Conservation (phyloP, 2,329 filamentous ascomycete species). For the Alternaria arborescens region DNA sequence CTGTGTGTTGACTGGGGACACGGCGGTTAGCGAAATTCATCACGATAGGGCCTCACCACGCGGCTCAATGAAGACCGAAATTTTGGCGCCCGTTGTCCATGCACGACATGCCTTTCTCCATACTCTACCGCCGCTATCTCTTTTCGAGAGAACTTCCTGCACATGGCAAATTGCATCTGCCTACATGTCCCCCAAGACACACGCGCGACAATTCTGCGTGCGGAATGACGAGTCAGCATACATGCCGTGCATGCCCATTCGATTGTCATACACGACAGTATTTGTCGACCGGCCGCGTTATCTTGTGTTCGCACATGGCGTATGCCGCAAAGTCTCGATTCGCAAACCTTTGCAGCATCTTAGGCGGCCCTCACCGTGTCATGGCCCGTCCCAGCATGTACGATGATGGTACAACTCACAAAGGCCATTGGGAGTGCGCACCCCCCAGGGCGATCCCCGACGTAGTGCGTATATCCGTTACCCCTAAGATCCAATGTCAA, state of each 20-base stretch:
- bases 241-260: background rate
- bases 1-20: background rate
- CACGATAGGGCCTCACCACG: background rate
- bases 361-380: conserved; percentile 3
- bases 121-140: background rate
- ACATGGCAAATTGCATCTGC: background rate
- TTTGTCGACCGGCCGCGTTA: background rate
- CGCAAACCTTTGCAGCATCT: conserved; percentile 3
- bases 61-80: background rate
- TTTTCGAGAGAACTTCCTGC: background rate
- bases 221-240: background rate
- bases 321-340: conserved; percentile 3
- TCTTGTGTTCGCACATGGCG: background rate
- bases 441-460: background rate
- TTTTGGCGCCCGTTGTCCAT: conserved; percentile 2
- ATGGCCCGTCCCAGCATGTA: conserved; percentile 7
- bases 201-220: background rate
- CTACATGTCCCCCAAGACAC: background rate
- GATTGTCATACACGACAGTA: background rate
- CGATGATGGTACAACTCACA: conserved; percentile 5
- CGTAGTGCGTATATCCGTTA: conserved; percentile 1
- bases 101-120: background rate
- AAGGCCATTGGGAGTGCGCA: conserved; percentile 3
- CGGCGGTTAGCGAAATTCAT: conserved; percentile 4
- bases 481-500: background rate